Evolutionary conservation across 176 grass and related monocot species (phyloP), one percentile per base, ranked within the genome.

Genomic region (Otatea glauca): DNA sequence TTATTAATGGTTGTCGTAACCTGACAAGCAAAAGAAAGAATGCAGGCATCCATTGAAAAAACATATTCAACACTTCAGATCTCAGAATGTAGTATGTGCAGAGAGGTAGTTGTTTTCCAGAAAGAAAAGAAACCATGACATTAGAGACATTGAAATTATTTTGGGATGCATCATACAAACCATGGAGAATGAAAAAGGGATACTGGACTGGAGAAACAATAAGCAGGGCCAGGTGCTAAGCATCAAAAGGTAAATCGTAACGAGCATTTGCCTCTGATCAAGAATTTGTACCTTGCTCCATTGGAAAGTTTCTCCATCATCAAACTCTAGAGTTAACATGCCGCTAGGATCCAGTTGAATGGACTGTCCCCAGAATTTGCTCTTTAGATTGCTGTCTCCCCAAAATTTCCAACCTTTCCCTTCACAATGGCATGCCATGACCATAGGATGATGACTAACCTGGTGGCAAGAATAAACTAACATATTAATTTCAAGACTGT

Each of bases 371-470:
- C 94, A 93, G 81, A 95, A 95, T 93, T 93, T 98, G 81, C 80
- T 88, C 84, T 87, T 93, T 14, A 95, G 85, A 61, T 98, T 92
- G 88, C 89, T 93, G 66, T 95, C 89, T 16, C 89, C 93, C 91
- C 91, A 95, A 78, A 95, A 98, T 92, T 90, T 98, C 93, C 93
- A 98, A 64, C 93, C 93, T 90, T 81, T 95, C 51, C 96, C 96
- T 90, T 93, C 89, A 77, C 96, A 95, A 83, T 93, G 93, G 83
- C 87, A 95, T 65, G 96, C 96, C 83, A 95, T 88, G 34, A 91
- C 87, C 89, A 90, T 98, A 35, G 96, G 96, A 88, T 95, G 96
- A 75, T 98, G 93, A 77, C 96, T 95, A 72, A 98, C 93, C 96
- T 95, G 76, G 53, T 83, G 55, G 64, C 77, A 84, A 83, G 72